These are phyloP conservation scores for Penicillium occitanis DNA, from an alignment of 2,329 filamentous ascomycete genomes.

Conservation along the genomic window DNA sequence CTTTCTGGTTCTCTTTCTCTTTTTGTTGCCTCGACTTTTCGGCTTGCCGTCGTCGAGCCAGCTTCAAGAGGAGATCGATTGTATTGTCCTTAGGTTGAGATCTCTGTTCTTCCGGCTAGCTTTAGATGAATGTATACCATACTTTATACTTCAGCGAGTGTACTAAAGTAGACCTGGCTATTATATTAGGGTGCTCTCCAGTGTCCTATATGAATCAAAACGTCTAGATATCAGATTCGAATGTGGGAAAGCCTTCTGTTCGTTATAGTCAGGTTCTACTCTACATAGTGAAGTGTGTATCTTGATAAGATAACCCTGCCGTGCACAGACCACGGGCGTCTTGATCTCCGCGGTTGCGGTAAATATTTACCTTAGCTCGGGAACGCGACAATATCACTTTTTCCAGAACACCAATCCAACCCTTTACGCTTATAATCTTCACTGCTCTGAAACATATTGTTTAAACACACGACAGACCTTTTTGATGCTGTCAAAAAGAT, in stretches of 20 bases:
- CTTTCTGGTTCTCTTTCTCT: not conserved
- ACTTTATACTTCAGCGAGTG: conserved; percentile 20
- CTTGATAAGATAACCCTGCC: conserved; percentile 3
- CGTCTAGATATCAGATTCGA: too few species aligned
- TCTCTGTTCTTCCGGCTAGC: conserved; percentile 13
- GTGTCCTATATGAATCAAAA: too few species aligned
- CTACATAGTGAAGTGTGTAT: too few species aligned
- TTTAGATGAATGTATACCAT: conserved; percentile 39
- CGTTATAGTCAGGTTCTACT: too few species aligned
- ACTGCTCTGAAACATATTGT: not conserved
- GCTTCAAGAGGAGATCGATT: not conserved
- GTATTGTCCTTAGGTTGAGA: conserved; percentile 15
- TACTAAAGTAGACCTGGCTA: too few species aligned
- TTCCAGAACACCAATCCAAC: not conserved
- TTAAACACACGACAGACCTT: not conserved
- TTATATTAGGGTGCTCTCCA: too few species aligned
- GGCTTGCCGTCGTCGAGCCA: not conserved
- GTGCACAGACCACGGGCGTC: conserved; percentile 13
- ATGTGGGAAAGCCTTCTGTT: too few species aligned
- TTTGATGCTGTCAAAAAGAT: not conserved
- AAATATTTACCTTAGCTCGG: not conserved
- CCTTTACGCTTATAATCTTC: not conserved
- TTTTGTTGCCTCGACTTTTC: conserved; percentile 1
- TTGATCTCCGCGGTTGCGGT: not conserved
- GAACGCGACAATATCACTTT: not conserved